Evolutionary conservation across 768 basidiomycete genomes (phyloP).

Genomic region (Aureoboletus auriporus): DNA sequence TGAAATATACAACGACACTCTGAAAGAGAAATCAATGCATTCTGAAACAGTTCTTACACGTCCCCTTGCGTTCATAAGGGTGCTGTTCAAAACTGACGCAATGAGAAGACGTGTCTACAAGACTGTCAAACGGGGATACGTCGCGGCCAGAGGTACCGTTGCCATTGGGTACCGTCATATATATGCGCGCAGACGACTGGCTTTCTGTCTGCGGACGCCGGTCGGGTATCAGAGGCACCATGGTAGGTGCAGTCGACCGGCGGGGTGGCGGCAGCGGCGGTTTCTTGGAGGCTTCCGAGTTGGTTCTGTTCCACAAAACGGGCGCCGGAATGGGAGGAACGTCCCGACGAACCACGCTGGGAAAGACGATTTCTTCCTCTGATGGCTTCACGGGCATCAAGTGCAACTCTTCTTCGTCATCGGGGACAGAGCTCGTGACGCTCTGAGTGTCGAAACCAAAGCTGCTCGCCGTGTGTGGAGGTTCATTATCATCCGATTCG

Average conservation of each 20-base stretch:
- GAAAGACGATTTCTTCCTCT: conserved; percentile 22
- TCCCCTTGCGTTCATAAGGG: conserved; percentile 59
- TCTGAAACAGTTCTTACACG: conserved; percentile 66
- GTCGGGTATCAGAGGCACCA: conserved; percentile 47
- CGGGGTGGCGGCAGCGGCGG: conserved; percentile 59
- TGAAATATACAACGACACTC: too few relatives aligned
- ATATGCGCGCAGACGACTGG: conserved; percentile 16
- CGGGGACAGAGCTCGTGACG: conserved; percentile 39
- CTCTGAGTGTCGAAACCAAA: conserved; percentile 34
- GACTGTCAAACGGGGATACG: conserved; percentile 64
- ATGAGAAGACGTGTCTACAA: conserved; percentile 41
- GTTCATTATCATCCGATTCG: conserved; percentile 18
- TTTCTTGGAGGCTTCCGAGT: conserved; percentile 32
- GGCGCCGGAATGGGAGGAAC: conserved; percentile 8
- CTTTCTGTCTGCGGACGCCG: conserved; percentile 24
- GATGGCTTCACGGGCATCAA: conserved; percentile 27
- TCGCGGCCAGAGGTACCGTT: conserved; percentile 36
- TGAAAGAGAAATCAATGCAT: conserved; percentile 31
- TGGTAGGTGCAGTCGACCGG: conserved; percentile 32
- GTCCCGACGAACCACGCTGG: conserved; percentile 15
- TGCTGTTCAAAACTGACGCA: conserved; percentile 63
- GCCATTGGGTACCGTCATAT: conserved; percentile 28
- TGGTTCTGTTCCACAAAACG: conserved; percentile 22
- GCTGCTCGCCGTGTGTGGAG: conserved; percentile 21
- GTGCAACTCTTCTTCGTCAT: conserved; percentile 42